A percentile compares a stretch with the other conserved stretches of the same genome.
phyloP scores from a whole-genome alignment of 2,329 filamentous ascomycete genomes.

The Volutella citrinella region DNA sequence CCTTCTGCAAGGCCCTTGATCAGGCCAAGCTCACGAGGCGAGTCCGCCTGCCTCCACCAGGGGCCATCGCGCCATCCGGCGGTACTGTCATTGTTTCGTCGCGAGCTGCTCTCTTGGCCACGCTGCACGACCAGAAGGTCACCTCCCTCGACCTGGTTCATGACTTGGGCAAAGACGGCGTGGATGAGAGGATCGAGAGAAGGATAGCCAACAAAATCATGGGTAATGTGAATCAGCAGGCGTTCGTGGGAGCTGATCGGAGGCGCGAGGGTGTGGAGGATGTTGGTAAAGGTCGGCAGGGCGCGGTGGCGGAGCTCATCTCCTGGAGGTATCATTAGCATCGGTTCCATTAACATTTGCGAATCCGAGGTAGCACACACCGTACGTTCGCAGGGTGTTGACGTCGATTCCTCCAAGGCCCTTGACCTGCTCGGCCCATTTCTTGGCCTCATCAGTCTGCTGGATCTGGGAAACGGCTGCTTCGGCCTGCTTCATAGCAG shows the following conservation, averaged over 20 bases:
- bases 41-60: slow-evolving; percentile 80
- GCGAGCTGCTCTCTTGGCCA: slow-evolving; percentile 77
- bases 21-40: slow-evolving; percentile 71
- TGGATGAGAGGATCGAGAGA: slow-evolving; percentile 92
- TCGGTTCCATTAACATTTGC: not conserved
- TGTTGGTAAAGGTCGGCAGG: slow-evolving; percentile 89
- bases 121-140: slow-evolving; percentile 93
- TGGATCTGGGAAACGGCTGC: slow-evolving; percentile 92
- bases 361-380: slow-evolving; percentile 19
- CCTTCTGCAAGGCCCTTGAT: slow-evolving; percentile 81
- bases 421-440: slow-evolving; percentile 91
- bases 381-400: slow-evolving; percentile 59
- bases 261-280: slow-evolving; percentile 91
- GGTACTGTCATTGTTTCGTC: slow-evolving; percentile 56
- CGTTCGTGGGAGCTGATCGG: slow-evolving; percentile 97
- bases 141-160: slow-evolving; percentile 98
- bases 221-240: slow-evolving; percentile 94
- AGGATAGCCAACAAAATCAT: slow-evolving; percentile 92
- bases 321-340: slow-evolving; percentile 48
- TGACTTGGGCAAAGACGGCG: slow-evolving; percentile 87
- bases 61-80: slow-evolving; percentile 89
- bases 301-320: slow-evolving; percentile 84
- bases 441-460: slow-evolving; percentile 92
- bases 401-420: slow-evolving; percentile 64
- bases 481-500: slow-evolving; percentile 90